These are phyloP conservation scores for Fragaria nilgerrensis DNA, from an alignment of 306 rosid species.

Conservation along the genomic window DNA sequence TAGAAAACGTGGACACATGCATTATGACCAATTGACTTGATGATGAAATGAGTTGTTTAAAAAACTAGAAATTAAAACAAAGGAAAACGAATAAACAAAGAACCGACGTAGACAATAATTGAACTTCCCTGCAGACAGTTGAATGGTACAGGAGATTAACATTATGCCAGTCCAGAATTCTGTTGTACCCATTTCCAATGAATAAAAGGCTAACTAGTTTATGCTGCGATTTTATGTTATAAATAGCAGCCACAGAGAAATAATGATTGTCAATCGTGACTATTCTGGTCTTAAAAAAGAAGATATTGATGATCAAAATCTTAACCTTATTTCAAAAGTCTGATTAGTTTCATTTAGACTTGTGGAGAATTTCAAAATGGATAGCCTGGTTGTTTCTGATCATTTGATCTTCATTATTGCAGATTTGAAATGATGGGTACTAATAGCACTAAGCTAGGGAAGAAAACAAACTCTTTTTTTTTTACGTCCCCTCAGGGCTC, in stretches of 20 bases:
- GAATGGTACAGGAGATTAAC: background rate
- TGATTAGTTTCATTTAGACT: background rate
- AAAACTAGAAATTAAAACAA: background rate
- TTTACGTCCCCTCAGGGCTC: background rate
- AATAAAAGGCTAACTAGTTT: background rate
- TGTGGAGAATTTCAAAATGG: background rate
- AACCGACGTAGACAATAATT: background rate
- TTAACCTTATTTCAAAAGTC: background rate
- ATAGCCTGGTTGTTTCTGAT: background rate
- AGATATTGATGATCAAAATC: background rate
- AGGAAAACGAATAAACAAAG: background rate
- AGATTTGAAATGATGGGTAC: constrained; percentile 2
- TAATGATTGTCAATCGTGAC: background rate
- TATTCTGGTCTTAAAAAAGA: background rate
- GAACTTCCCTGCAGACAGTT: background rate
- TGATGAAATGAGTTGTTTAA: background rate
- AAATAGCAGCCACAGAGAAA: background rate
- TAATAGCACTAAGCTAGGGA: background rate
- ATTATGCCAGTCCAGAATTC: background rate
- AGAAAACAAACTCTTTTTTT: background rate
- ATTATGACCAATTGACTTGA: background rate
- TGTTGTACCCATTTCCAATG: background rate
- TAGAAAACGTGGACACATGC: background rate
- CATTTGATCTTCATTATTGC: background rate
- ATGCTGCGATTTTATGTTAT: background rate